Percentiles rank a stretch among this genome's conserved stretches.
phyloP scores from a whole-genome alignment of 129 eudicot species.

The Flaveria ramosissima region DNA sequence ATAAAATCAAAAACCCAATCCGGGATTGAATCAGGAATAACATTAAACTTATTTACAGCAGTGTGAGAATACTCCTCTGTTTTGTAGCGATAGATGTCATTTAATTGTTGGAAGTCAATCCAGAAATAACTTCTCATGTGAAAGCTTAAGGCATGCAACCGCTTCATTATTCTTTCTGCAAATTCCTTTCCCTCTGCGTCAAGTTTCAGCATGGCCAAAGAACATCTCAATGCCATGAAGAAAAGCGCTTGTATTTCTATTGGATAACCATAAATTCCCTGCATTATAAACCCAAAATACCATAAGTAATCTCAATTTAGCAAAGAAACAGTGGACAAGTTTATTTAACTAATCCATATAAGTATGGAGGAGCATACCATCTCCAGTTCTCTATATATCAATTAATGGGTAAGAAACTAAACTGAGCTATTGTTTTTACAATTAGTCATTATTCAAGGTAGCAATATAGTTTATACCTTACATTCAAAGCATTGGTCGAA shows the following conservation, averaged over 20 bases:
- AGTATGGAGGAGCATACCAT: neutral
- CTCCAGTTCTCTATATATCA: neutral
- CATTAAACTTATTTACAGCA: constrained; percentile 49
- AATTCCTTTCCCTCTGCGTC: constrained; percentile 14
- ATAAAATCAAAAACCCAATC: constrained; percentile 21
- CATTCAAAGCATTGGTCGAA: neutral
- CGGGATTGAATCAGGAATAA: constrained; percentile 21
- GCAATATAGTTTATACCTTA: neutral
- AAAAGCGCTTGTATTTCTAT: constrained; percentile 22
- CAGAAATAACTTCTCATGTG: constrained; percentile 70
- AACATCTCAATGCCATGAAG: constrained; percentile 17
- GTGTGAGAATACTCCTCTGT: constrained; percentile 74
- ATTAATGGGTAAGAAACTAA: neutral
- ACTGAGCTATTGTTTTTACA: neutral
- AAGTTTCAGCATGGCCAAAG: constrained; percentile 14
- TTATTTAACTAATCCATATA: neutral
- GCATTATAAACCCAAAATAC: neutral
- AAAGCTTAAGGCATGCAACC: constrained; percentile 19
- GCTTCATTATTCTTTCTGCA: constrained; percentile 17
- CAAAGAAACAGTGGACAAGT: neutral
- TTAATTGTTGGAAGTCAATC: constrained; percentile 70
- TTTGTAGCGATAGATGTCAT: constrained; percentile 54
- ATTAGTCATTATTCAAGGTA: constrained; percentile 5
- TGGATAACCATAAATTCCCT: constrained; percentile 17
- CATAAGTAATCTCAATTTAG: neutral